Percentiles rank a stretch among this genome's conserved stretches.
Conservation (phyloP, 2,329 filamentous ascomycete species). For the Dactylellina parvicollis region DNA sequence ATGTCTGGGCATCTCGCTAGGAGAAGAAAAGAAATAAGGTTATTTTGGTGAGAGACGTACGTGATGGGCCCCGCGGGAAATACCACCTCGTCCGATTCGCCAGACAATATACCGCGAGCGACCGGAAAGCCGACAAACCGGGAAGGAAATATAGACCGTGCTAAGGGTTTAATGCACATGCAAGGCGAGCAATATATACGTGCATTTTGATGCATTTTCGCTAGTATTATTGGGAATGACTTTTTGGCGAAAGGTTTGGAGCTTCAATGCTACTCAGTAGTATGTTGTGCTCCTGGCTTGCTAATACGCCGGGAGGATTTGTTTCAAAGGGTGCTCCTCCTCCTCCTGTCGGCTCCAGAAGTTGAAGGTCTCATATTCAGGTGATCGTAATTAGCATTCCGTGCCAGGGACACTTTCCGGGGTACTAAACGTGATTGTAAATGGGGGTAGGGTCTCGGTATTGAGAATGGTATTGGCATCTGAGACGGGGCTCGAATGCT, state of each 20-base stretch:
- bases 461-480: slow-evolving; percentile 12
- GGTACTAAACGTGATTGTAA: slow-evolving; percentile 35
- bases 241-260: neutral
- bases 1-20: too few species aligned
- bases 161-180: neutral
- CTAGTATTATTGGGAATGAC: neutral
- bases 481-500: neutral
- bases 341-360: neutral
- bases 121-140: neutral
- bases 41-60: too few species aligned
- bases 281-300: slow-evolving; percentile 23
- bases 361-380: slow-evolving; percentile 15
- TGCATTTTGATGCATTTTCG: too few species aligned
- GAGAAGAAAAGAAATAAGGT: too few species aligned
- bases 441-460: slow-evolving; percentile 15
- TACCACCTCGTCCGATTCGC: neutral
- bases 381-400: slow-evolving; percentile 44
- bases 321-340: neutral
- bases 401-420: slow-evolving; percentile 21
- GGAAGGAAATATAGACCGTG: neutral
- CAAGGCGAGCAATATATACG: neutral
- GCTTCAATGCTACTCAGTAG: too few species aligned
- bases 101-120: neutral
- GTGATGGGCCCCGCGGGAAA: too few species aligned
- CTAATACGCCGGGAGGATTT: slow-evolving; percentile 13